phyloP scores from a whole-genome alignment of 345 rosid genomes.

The Lumnitzera racemosa region DNA sequence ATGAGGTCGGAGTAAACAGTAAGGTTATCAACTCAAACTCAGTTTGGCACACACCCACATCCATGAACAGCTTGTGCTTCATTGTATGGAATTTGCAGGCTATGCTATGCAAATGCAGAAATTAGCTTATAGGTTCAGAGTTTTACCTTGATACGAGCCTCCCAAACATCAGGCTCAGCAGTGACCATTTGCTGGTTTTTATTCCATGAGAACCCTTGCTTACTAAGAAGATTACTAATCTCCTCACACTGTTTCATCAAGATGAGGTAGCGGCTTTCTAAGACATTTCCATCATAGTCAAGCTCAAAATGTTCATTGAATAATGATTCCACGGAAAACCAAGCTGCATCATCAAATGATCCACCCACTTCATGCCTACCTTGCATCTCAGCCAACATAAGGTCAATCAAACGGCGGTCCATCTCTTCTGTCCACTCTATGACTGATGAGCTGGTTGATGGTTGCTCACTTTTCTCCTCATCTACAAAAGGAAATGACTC shows the following conservation, averaged over 20 bases:
- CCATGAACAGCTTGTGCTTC: too few relatives aligned
- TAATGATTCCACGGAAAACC: conserved; percentile 44
- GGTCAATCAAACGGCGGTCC: conserved; percentile 50
- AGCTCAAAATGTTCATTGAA: conserved; percentile 48
- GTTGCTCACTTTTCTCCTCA: conserved; percentile 25
- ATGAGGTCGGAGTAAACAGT: not conserved
- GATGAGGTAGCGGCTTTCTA: conserved; percentile 43
- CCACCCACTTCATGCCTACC: conserved; percentile 37
- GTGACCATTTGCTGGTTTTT: conserved; percentile 39
- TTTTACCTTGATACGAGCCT: conserved; percentile 49
- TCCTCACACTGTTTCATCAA: conserved; percentile 61
- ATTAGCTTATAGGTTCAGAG: not conserved
- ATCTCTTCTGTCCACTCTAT: conserved; percentile 49
- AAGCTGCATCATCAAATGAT: conserved; percentile 47
- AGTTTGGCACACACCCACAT: too few relatives aligned
- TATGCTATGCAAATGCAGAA: not conserved
- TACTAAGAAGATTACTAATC: conserved; percentile 43
- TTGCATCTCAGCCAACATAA: conserved; percentile 45
- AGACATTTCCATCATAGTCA: conserved; percentile 33
- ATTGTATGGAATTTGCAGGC: not conserved
- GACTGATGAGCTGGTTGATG: conserved; percentile 17
- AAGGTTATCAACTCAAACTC: too few relatives aligned
- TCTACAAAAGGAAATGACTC: conserved; percentile 21
- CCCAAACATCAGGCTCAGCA: conserved; percentile 52
- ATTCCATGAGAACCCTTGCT: conserved; percentile 55